These are phyloP conservation scores for Thraustochytrium sp. DNA, from an alignment of 352 stramenopile genomes.

Conservation along the genomic window DNA sequence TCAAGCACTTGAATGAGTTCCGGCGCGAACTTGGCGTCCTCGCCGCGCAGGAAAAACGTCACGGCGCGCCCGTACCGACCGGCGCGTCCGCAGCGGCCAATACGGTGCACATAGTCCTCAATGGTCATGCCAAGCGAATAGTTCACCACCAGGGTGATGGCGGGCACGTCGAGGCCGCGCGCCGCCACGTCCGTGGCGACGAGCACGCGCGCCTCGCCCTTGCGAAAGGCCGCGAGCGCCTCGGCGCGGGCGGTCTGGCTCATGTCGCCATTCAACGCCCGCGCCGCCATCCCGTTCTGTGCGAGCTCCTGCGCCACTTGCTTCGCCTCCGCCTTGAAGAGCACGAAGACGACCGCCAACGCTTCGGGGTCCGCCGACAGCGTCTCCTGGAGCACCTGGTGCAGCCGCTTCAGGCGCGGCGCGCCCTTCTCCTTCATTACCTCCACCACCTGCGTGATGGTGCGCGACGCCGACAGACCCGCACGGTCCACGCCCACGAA, in stretches of 20 bases:
- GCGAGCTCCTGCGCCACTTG: conserved; percentile 72
- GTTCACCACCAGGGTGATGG: conserved; percentile 81
- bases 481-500: background rate
- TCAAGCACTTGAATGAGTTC: conserved; percentile 7
- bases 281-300: conserved; percentile 66
- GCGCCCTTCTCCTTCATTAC: conserved; percentile 20
- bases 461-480: background rate
- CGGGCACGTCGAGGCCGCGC: conserved; percentile 91
- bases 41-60: conserved; percentile 1
- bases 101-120: conserved; percentile 91
- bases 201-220: conserved; percentile 83
- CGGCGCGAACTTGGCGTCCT: background rate
- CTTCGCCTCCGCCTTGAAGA: conserved; percentile 81
- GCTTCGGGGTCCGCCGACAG: conserved; percentile 52
- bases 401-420: background rate
- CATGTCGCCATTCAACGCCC: conserved; percentile 73
- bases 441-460: background rate
- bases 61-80: conserved; percentile 50
- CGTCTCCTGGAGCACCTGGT: background rate
- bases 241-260: conserved; percentile 87
- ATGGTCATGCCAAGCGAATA: conserved; percentile 88
- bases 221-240: conserved; percentile 92
- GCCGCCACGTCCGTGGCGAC: conserved; percentile 93
- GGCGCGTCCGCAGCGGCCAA: conserved; percentile 84
- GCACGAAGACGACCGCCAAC: conserved; percentile 66